Percentiles rank a stretch among this genome's conserved stretches.
These are phyloP conservation scores for Pseudocercospora ulei DNA, from an alignment of 2,329 filamentous ascomycete genomes.

Conservation along the genomic window DNA sequence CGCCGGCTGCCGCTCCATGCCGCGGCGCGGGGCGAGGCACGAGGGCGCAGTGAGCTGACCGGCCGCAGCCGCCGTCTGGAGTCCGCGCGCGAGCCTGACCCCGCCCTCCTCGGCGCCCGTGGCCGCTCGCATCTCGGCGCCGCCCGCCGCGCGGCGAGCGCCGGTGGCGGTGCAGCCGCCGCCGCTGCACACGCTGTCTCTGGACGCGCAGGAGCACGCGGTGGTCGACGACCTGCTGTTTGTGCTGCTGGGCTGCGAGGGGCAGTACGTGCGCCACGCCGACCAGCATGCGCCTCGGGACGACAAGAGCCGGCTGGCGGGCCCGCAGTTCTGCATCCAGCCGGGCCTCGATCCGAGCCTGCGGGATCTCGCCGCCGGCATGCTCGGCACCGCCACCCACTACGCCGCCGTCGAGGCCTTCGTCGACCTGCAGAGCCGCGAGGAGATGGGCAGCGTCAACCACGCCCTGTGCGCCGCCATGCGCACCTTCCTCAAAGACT, in stretches of 20 bases:
- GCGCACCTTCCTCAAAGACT: conserved; percentile 82
- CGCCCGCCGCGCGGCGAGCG: conserved; percentile 55
- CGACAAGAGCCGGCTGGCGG: conserved; percentile 77
- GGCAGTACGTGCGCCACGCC: conserved; percentile 86
- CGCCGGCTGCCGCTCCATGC: not conserved
- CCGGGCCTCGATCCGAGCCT: conserved; percentile 83
- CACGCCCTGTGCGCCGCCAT: conserved; percentile 95
- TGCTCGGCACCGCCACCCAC: conserved; percentile 90
- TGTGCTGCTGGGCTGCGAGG: conserved; percentile 96
- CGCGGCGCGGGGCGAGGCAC: too few relatives aligned
- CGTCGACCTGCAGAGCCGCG: conserved; percentile 84
- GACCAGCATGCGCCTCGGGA: conserved; percentile 71
- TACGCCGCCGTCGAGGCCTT: conserved; percentile 87
- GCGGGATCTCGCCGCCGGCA: conserved; percentile 73
- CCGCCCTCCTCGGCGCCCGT: conserved; percentile 61
- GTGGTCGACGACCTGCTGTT: conserved; percentile 86
- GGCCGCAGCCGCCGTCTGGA: conserved; percentile 50
- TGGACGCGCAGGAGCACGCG: conserved; percentile 74
- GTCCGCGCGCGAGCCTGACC: conserved; percentile 65
- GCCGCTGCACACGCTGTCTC: conserved; percentile 58
- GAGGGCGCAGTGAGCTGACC: conserved; percentile 13
- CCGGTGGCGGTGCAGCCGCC: conserved; percentile 59
- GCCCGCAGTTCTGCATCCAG: conserved; percentile 69
- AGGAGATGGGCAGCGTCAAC: conserved; percentile 88
- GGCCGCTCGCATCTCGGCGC: conserved; percentile 55